phyloP scores from a whole-genome alignment of 306 rosid genomes.

The Casuarina glauca region DNA sequence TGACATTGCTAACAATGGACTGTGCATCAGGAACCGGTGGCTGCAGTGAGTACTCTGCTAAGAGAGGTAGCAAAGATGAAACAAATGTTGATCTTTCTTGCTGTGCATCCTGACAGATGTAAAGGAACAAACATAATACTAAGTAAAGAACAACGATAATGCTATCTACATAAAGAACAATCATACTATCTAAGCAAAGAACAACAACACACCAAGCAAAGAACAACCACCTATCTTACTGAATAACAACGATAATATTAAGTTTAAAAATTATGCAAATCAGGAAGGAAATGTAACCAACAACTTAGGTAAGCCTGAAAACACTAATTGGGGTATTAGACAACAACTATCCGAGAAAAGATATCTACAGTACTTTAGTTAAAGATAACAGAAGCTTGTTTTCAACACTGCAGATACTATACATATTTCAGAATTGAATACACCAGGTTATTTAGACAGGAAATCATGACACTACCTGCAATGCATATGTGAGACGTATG shows the following conservation, averaged over 20 bases:
- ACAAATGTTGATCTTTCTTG: slow-evolving; percentile 90
- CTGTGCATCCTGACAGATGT: slow-evolving; percentile 76
- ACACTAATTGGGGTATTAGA: slow-evolving; percentile 17
- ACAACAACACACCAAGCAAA: too few species aligned
- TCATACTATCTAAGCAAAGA: too few species aligned
- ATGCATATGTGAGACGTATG: slow-evolving; percentile 75
- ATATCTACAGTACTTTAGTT: neutral
- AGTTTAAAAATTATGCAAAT: slow-evolving; percentile 16
- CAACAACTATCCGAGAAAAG: neutral
- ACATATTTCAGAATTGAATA: slow-evolving; percentile 10
- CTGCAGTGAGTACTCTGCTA: slow-evolving; percentile 88
- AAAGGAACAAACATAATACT: slow-evolving; percentile 18
- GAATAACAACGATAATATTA: slow-evolving; percentile 10
- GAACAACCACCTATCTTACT: too few species aligned
- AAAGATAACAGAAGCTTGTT: neutral
- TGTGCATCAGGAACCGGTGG: slow-evolving; percentile 88
- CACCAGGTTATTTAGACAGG: slow-evolving; percentile 13
- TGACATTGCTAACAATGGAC: slow-evolving; percentile 84
- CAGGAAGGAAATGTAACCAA: slow-evolving; percentile 12
- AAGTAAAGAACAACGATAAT: neutral
- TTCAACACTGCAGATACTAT: neutral
- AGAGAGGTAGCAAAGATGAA: slow-evolving; percentile 88
- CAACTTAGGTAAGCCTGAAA: slow-evolving; percentile 21
- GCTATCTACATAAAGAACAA: too few species aligned
- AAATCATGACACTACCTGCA: slow-evolving; percentile 41